Percentiles rank a stretch among this genome's conserved stretches.
phyloP scores from a whole-genome alignment of 306 rosid species.

The Pyrus communis region DNA sequence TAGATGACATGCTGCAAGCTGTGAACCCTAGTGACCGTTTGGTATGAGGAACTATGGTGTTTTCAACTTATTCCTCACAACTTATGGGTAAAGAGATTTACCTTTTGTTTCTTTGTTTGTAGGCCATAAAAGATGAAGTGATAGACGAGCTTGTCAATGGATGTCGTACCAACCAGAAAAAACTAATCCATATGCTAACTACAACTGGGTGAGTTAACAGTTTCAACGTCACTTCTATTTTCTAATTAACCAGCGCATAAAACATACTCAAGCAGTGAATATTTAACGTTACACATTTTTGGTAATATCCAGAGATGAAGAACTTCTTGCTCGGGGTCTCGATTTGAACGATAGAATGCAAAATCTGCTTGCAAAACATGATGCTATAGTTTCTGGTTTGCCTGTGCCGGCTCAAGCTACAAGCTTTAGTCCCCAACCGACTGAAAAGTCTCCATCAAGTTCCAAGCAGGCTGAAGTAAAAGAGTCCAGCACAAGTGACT shows the following conservation, averaged over 20 bases:
- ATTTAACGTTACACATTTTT: constrained; percentile 10
- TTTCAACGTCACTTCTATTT: neutral
- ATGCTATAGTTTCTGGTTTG: constrained; percentile 85
- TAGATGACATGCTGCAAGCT: constrained; percentile 91
- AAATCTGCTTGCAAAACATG: constrained; percentile 76
- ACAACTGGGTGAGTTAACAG: constrained; percentile 73
- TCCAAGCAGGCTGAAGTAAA: constrained; percentile 35
- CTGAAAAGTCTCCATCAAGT: constrained; percentile 39
- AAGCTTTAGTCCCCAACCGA: constrained; percentile 31
- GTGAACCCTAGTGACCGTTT: constrained; percentile 62
- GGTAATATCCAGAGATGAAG: constrained; percentile 67
- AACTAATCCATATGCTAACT: constrained; percentile 94
- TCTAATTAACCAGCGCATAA: neutral
- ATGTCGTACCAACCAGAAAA: constrained; percentile 85
- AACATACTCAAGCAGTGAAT: neutral
- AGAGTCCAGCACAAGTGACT: constrained; percentile 33
- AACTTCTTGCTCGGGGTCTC: constrained; percentile 86
- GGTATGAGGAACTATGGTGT: constrained; percentile 35
- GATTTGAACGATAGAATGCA: constrained; percentile 80
- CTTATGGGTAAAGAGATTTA: neutral
- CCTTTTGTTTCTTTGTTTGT: constrained; percentile 18
- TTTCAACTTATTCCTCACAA: constrained; percentile 13
- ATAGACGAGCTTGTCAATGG: constrained; percentile 79
- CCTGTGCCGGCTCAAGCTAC: constrained; percentile 47
- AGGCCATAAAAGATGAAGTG: constrained; percentile 87